phyloP scores from a whole-genome alignment of 495 filamentous ascomycete species.

The Lasiosphaeris hirsuta region DNA sequence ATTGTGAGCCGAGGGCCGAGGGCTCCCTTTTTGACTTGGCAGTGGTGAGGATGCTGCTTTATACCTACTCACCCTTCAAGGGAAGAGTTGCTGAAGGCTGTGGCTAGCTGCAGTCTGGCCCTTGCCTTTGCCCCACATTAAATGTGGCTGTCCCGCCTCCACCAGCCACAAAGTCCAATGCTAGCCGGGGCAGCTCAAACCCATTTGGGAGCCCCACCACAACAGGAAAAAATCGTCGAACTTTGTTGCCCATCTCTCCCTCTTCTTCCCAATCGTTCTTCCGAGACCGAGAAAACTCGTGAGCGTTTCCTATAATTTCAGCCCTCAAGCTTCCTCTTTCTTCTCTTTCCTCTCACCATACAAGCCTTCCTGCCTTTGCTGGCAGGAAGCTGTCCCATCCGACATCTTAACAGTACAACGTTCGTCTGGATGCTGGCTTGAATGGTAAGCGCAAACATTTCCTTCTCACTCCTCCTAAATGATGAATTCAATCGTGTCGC shows the following conservation, averaged over 20 bases:
- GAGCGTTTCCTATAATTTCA: neutral
- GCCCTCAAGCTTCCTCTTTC: neutral
- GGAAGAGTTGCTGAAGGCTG: neutral
- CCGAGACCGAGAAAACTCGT: conserved; percentile 3
- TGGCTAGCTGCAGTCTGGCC: no score
- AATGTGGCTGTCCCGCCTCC: neutral
- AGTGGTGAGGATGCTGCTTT: conserved; percentile 15
- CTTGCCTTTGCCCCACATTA: neutral
- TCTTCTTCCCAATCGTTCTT: conserved; percentile 1
- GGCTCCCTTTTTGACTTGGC: conserved; percentile 9
- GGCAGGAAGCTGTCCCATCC: no score
- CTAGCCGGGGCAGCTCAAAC: neutral
- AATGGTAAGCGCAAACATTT: conserved; percentile 29
- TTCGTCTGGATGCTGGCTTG: neutral
- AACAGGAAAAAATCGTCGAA: neutral
- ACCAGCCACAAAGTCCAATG: neutral
- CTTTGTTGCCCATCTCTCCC: neutral
- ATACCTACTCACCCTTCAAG: neutral
- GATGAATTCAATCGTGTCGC: conserved; percentile 85
- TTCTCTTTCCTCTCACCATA: neutral
- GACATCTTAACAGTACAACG: neutral
- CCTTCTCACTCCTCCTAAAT: conserved; percentile 38
- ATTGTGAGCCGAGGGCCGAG: conserved; percentile 13
- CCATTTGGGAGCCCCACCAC: neutral
- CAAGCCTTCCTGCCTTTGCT: no score